phyloP scores from a whole-genome alignment of 2,329 filamentous ascomycete genomes.

The Trichothecium roseum region DNA sequence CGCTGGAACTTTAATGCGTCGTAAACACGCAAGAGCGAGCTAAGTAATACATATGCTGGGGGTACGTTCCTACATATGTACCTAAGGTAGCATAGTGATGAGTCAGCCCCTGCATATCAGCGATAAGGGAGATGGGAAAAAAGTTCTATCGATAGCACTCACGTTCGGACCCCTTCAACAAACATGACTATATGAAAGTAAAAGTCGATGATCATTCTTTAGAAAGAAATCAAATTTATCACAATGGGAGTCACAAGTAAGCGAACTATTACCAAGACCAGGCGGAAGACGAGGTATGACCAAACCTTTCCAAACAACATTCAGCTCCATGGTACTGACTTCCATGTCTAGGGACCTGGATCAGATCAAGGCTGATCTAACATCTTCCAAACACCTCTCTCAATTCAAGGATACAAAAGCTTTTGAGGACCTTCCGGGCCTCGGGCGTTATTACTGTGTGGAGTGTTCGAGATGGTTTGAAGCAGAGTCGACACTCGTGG shows the following conservation, averaged over 20 bases:
- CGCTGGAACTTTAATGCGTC: too few relatives aligned
- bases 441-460: constrained; percentile 79
- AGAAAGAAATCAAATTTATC: constrained; percentile 2
- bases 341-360: constrained; percentile 67
- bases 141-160: constrained; percentile 3
- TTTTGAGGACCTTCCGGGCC: constrained; percentile 74
- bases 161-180: too few relatives aligned
- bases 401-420: constrained; percentile 72
- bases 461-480: constrained; percentile 98
- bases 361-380: constrained; percentile 77
- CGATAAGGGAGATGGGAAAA: too few relatives aligned
- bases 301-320: background rate
- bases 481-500: constrained; percentile 61
- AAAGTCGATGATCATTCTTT: too few relatives aligned
- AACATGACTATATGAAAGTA: too few relatives aligned
- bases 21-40: too few relatives aligned
- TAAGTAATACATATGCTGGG: too few relatives aligned
- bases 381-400: constrained; percentile 67
- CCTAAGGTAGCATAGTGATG: too few relatives aligned
- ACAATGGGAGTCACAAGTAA: constrained; percentile 61
- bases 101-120: too few relatives aligned
- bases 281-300: constrained; percentile 55
- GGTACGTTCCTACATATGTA: too few relatives aligned
- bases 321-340: background rate
- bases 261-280: constrained; percentile 62